Evolutionary conservation across 2,329 filamentous ascomycete genomes (phyloP).

Genomic region (Diplodia scrobiculata): DNA sequence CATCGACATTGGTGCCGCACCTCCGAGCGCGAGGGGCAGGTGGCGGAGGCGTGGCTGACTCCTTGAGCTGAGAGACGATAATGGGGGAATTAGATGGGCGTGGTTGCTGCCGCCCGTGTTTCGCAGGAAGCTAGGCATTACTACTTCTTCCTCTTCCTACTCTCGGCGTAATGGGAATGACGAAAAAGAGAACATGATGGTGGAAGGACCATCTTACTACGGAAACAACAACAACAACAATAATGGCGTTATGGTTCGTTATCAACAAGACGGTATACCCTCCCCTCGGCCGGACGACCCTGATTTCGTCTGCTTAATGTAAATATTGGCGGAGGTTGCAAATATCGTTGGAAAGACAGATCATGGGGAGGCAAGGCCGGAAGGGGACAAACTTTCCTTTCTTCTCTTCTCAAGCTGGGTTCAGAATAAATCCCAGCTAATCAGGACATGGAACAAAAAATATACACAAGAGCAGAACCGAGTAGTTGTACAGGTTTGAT

Average conservation of each 20-base stretch:
- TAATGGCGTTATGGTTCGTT: conserved; percentile 19
- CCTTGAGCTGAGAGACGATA: conserved; percentile 10
- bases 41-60: conserved; percentile 24
- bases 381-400: not conserved
- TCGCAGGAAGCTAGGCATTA: not conserved
- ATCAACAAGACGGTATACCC: conserved; percentile 11
- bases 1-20: conserved; percentile 49
- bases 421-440: not conserved
- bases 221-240: not conserved
- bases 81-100: not conserved
- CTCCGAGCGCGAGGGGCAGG: conserved; percentile 10
- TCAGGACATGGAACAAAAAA: not conserved
- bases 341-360: not conserved
- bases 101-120: conserved; percentile 7
- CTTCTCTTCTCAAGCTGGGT: not conserved
- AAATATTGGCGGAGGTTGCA: conserved; percentile 12
- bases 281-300: conserved; percentile 6
- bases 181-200: conserved; percentile 7
- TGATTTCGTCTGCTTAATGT: conserved; percentile 19
- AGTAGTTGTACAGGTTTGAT: conserved; percentile 18
- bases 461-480: not conserved
- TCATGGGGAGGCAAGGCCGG: not conserved
- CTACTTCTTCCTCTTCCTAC: conserved; percentile 3
- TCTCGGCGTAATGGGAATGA: conserved; percentile 9
- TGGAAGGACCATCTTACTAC: not conserved